A percentile compares a stretch with the other conserved stretches of the same genome.
phyloP scores from a whole-genome alignment of 805 yeast genomes.

The Barnettozyma vustinii region DNA sequence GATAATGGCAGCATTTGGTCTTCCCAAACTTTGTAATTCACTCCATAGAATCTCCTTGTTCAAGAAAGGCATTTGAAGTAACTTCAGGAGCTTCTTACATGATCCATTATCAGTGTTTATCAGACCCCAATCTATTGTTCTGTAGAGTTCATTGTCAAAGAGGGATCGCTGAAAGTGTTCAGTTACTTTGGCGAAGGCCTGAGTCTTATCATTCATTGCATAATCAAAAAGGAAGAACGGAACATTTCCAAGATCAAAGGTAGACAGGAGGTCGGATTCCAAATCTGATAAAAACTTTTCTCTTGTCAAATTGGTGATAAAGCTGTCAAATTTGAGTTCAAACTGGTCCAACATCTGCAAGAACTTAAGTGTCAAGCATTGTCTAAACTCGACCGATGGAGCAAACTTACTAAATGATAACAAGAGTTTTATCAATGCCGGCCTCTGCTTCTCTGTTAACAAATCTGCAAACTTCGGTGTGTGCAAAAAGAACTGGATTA shows the following conservation, averaged over 20 bases:
- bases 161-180: not conserved
- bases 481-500: slow-evolving; percentile 11
- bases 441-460: slow-evolving; percentile 12
- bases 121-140: slow-evolving; percentile 15
- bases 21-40: slow-evolving; percentile 11
- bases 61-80: slow-evolving; percentile 13
- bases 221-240: slow-evolving; percentile 16
- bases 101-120: slow-evolving; percentile 8
- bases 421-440: slow-evolving; percentile 13
- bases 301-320: slow-evolving; percentile 14
- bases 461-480: not conserved
- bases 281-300: slow-evolving; percentile 9
- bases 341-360: slow-evolving; percentile 13
- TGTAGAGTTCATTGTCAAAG: not conserved
- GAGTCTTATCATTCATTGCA: slow-evolving; percentile 9
- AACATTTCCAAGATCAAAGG: slow-evolving; percentile 5
- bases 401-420: slow-evolving; percentile 18
- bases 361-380: slow-evolving; percentile 21
- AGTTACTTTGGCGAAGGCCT: slow-evolving; percentile 3
- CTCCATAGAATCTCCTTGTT: slow-evolving; percentile 11
- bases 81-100: slow-evolving; percentile 8
- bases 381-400: slow-evolving; percentile 15
- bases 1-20: slow-evolving; percentile 16
- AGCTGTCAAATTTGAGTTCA: slow-evolving; percentile 15
- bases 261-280: slow-evolving; percentile 1